These are phyloP conservation scores for Colletotrichum brevisporum DNA, from an alignment of 2,329 filamentous ascomycete species.

Conservation along the genomic window DNA sequence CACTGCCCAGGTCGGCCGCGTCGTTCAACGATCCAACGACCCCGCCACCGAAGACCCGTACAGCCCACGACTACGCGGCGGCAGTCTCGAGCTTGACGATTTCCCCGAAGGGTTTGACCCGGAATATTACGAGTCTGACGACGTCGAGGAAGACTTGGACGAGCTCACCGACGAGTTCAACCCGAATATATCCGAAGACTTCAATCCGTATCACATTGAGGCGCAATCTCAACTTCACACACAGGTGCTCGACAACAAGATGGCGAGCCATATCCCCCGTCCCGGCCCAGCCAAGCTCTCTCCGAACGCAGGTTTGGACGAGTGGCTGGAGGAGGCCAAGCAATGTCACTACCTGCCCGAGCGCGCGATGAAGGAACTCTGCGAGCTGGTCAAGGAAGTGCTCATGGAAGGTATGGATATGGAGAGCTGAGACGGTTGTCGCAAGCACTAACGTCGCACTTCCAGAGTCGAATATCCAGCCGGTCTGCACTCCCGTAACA, in stretches of 20 bases:
- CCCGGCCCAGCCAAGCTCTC: constrained; percentile 90
- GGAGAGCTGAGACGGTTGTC: constrained; percentile 3
- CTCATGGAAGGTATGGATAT: constrained; percentile 87
- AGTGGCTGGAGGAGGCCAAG: constrained; percentile 97
- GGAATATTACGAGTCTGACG: constrained; percentile 35
- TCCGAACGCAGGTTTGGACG: constrained; percentile 88
- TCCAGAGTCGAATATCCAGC: constrained; percentile 96
- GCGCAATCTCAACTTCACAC: constrained; percentile 1
- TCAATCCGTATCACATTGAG: constrained; percentile 27
- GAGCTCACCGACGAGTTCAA: constrained; percentile 26
- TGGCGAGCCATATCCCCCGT: constrained; percentile 77
- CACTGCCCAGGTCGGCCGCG: constrained; percentile 25
- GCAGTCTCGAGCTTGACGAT: constrained; percentile 23
- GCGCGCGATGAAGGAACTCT: constrained; percentile 97
- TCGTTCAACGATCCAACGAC: constrained; percentile 29
- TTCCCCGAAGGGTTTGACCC: constrained; percentile 32
- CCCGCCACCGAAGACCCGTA: constrained; percentile 19
- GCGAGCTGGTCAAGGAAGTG: constrained; percentile 98
- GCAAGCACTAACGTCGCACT: constrained; percentile 21
- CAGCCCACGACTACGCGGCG: constrained; percentile 24
- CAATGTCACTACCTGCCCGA: constrained; percentile 98
- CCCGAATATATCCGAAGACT: constrained; percentile 24
- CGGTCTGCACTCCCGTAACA: constrained; percentile 95
- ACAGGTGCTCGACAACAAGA: constrained; percentile 43
- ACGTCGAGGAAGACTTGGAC: constrained; percentile 27